phyloP scores from a whole-genome alignment of 306 rosid species.

The Prunus salicina region DNA sequence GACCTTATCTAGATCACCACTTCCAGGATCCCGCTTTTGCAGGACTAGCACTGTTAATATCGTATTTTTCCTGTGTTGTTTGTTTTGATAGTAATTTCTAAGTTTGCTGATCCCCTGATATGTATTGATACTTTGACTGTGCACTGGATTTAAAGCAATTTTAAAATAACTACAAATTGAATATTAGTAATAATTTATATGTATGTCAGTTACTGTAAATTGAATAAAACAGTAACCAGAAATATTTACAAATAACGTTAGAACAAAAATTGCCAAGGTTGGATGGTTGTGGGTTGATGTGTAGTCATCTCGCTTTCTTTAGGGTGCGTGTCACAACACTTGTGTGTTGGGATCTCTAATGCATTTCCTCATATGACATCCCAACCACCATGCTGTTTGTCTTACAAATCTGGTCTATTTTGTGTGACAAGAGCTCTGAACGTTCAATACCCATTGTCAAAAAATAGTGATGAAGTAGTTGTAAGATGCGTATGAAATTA shows the following conservation, averaged over 20 bases:
- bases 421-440: neutral
- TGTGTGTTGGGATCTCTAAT: neutral
- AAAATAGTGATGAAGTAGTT: neutral
- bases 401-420: neutral
- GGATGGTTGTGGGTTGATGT: no score
- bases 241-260: no score
- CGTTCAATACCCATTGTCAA: neutral
- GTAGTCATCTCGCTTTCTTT: no score
- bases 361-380: neutral
- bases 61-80: neutral
- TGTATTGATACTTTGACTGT: neutral
- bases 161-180: no score
- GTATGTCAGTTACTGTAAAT: no score
- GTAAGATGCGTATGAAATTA: neutral
- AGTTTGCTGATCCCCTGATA: neutral
- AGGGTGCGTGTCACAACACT: neutral
- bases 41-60: neutral
- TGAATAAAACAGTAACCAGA: no score
- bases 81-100: neutral
- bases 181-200: no score
- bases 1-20: neutral
- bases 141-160: no score
- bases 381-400: no score
- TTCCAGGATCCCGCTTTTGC: neutral
- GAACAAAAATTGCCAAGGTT: no score